These are phyloP conservation scores for Cochlearia excelsa DNA, from an alignment of 345 rosid species.

Conservation along the genomic window DNA sequence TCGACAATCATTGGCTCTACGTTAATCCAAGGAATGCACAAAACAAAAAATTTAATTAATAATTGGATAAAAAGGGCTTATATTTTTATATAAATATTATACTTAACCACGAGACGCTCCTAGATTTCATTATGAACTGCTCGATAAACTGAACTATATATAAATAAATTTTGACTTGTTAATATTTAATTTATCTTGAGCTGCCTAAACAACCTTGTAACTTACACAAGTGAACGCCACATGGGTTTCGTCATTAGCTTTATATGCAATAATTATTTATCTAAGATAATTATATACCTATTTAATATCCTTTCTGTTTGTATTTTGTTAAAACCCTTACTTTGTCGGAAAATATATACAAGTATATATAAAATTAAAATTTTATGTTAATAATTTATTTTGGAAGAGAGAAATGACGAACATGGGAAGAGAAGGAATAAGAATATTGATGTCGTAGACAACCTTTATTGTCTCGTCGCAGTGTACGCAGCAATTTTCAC, in stretches of 20 bases:
- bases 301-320: not conserved
- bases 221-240: constrained; percentile 16
- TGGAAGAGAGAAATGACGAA: constrained; percentile 29
- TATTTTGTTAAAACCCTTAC: not conserved
- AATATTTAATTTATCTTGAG: constrained; percentile 4
- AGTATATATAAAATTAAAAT: not conserved
- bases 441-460: constrained; percentile 18
- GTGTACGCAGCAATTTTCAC: constrained; percentile 21
- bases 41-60: constrained; percentile 7
- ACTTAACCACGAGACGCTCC: constrained; percentile 32
- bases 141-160: constrained; percentile 57
- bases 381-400: not conserved
- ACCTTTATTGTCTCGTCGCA: constrained; percentile 31
- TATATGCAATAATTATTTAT: no score
- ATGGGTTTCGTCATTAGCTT: constrained; percentile 26
- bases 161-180: constrained; percentile 21
- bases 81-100: constrained; percentile 31
- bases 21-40: constrained; percentile 30
- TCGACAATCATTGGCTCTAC: constrained; percentile 36
- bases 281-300: no score
- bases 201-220: constrained; percentile 7
- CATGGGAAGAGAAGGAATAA: constrained; percentile 27
- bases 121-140: constrained; percentile 62
- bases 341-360: constrained; percentile 9
- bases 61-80: not conserved